Evolutionary conservation across 2,329 filamentous ascomycete genomes (phyloP).

Genomic region (Reticulascus tulasneorum): DNA sequence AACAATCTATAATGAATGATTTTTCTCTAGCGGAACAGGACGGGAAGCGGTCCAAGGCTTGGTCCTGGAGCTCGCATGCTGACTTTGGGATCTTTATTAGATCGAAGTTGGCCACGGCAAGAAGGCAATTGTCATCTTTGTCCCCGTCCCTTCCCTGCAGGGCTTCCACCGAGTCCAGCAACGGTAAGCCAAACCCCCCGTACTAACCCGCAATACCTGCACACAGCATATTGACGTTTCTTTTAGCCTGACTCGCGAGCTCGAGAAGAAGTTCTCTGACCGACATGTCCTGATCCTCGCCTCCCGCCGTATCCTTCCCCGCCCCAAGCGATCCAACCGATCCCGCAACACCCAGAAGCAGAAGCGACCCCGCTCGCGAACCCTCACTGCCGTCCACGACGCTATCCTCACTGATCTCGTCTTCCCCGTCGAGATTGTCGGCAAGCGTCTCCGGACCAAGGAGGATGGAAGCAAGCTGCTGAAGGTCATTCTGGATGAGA

Average conservation of each 20-base stretch:
- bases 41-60: slow-evolving; percentile 72
- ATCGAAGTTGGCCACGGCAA: slow-evolving; percentile 99
- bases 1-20: slow-evolving; percentile 17
- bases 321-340: slow-evolving; percentile 97
- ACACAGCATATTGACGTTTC: background rate
- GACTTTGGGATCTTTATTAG: slow-evolving; percentile 68
- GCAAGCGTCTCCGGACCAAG: slow-evolving; percentile 97
- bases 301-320: slow-evolving; percentile 96
- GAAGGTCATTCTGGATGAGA: slow-evolving; percentile 99
- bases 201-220: background rate
- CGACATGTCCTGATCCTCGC: slow-evolving; percentile 99
- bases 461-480: slow-evolving; percentile 98
- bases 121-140: slow-evolving; percentile 99
- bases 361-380: slow-evolving; percentile 97
- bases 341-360: slow-evolving; percentile 94
- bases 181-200: slow-evolving; percentile 66
- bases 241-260: slow-evolving; percentile 96
- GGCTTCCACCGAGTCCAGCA: slow-evolving; percentile 99
- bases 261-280: slow-evolving; percentile 99
- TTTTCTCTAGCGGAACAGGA: slow-evolving; percentile 56
- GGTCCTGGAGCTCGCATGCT: slow-evolving; percentile 73
- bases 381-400: slow-evolving; percentile 97
- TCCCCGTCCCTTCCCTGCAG: slow-evolving; percentile 96
- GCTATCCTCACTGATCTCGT: slow-evolving; percentile 96
- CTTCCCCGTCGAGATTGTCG: slow-evolving; percentile 99